phyloP scores from a whole-genome alignment of 2,329 filamentous ascomycete species.

The Colletotrichum sp. region DNA sequence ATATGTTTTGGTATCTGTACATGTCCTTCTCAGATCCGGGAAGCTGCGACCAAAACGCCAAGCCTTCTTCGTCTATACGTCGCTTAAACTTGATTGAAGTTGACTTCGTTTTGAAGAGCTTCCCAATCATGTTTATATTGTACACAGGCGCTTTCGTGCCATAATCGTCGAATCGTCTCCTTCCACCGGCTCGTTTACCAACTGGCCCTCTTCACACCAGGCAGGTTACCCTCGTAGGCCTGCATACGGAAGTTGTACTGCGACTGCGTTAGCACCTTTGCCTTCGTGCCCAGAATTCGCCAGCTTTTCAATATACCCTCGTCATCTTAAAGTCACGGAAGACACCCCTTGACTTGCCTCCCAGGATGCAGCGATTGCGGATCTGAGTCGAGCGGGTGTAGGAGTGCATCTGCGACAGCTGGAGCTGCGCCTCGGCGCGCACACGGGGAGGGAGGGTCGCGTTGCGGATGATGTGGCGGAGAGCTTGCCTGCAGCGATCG shows the following conservation, averaged over 20 bases:
- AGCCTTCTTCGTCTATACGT: neutral
- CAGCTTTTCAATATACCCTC: conserved; percentile 68
- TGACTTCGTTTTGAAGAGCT: neutral
- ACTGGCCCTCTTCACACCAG: conserved; percentile 94
- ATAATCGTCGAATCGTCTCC: neutral
- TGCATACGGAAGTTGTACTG: conserved; percentile 94
- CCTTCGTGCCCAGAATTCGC: neutral
- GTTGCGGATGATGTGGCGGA: conserved; percentile 93
- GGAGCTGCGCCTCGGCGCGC: conserved; percentile 89
- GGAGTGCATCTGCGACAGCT: conserved; percentile 93
- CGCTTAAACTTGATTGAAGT: neutral
- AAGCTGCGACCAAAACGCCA: conserved; percentile 7
- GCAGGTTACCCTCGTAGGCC: conserved; percentile 82
- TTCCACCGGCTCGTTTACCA: conserved; percentile 66
- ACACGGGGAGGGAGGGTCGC: conserved; percentile 81
- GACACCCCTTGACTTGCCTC: conserved; percentile 90
- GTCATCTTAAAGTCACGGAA: conserved; percentile 91
- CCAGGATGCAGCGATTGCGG: conserved; percentile 89
- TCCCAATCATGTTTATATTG: neutral
- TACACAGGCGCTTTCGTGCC: neutral
- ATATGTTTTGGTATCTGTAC: neutral
- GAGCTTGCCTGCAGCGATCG: conserved; percentile 74
- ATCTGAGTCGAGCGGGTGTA: conserved; percentile 96
- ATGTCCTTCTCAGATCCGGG: neutral
- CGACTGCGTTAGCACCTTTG: neutral